Evolutionary conservation across 306 rosid genomes (phyloP).

Genomic region (Sindora glabra): DNA sequence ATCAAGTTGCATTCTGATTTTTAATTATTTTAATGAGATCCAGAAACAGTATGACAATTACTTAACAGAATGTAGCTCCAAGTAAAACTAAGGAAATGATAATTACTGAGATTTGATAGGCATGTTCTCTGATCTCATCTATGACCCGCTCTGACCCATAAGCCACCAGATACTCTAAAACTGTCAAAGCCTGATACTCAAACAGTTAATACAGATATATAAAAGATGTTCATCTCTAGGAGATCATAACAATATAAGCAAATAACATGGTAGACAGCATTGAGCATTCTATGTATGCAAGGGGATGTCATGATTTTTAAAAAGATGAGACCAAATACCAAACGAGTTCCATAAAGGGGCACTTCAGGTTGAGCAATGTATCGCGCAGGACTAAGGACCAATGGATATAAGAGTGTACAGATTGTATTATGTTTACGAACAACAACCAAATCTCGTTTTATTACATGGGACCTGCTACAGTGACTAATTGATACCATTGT

Average conservation of each 20-base stretch:
- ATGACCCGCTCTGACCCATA: constrained; percentile 93
- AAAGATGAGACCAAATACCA: background rate
- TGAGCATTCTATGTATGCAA: background rate
- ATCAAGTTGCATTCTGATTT: constrained; percentile 12
- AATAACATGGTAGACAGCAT: background rate
- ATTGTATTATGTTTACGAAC: too few relatives aligned
- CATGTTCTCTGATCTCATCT: constrained; percentile 93
- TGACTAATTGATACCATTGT: too few relatives aligned
- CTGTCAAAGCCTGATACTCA: constrained; percentile 68
- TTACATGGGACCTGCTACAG: too few relatives aligned
- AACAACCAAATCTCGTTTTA: too few relatives aligned
- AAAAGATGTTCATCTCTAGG: background rate
- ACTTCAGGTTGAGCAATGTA: background rate
- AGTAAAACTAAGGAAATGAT: background rate
- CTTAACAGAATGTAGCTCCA: constrained; percentile 7
- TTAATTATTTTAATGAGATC: background rate
- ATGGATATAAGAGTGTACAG: background rate
- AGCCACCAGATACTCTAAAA: constrained; percentile 90
- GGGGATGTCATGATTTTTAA: background rate
- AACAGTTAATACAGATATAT: constrained; percentile 12
- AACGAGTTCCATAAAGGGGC: background rate
- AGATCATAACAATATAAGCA: background rate
- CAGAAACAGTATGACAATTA: background rate
- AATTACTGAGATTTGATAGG: constrained; percentile 92
- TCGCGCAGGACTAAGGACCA: background rate